phyloP scores from a whole-genome alignment of 371 early-diverging fungal genomes.

The Dinochytrium kinnereticum region DNA sequence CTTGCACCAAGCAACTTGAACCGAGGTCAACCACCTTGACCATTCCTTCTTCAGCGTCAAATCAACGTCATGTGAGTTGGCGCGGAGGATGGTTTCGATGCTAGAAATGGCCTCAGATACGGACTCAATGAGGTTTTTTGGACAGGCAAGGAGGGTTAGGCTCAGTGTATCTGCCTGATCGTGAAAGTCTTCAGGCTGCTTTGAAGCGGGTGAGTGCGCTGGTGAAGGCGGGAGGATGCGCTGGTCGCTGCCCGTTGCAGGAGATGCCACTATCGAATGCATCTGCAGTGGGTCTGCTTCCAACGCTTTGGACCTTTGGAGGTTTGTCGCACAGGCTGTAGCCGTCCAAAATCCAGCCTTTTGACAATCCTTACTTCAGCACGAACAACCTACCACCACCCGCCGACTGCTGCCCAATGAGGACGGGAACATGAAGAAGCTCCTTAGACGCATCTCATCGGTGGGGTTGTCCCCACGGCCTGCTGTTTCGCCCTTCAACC shows the following conservation, averaged over 20 bases:
- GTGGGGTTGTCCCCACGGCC: neutral
- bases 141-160: too few species aligned
- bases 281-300: neutral
- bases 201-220: too few species aligned
- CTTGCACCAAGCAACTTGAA: conserved; percentile 15
- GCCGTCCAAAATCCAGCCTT: too few species aligned
- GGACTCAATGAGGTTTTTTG: too few species aligned
- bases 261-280: neutral
- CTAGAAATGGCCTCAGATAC: too few species aligned
- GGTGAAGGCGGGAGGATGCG: too few species aligned
- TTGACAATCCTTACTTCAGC: neutral
- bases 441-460: conserved; percentile 25
- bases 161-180: too few species aligned
- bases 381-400: neutral
- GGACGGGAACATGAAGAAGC: conserved; percentile 24
- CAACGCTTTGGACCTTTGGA: neutral
- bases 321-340: neutral
- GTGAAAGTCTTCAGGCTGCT: too few species aligned
- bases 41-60: neutral
- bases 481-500: neutral
- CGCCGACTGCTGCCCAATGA: neutral
- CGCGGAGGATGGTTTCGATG: neutral
- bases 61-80: neutral
- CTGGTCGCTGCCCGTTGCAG: neutral
- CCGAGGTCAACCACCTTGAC: neutral